Conservation (phyloP, 805 yeast genomes). For the Isabelozyma rhagii region DNA sequence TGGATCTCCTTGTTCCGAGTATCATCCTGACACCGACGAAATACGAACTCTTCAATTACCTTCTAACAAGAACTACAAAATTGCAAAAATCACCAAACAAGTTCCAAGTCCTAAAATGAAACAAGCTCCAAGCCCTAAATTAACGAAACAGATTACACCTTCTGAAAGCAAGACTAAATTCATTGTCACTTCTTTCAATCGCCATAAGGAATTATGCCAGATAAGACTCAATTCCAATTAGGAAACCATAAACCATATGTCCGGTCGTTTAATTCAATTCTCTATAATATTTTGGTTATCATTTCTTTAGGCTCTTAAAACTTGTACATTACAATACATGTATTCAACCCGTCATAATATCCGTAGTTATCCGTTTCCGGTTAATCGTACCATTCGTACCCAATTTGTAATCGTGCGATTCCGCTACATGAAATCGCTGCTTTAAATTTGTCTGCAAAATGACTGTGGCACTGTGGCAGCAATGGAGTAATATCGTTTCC, state of each 20-base stretch:
- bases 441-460: too few relatives aligned
- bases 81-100: constrained; percentile 1
- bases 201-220: constrained; percentile 24
- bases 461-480: too few relatives aligned
- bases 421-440: too few relatives aligned
- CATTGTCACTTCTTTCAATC: constrained; percentile 32
- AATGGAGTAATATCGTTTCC: too few relatives aligned
- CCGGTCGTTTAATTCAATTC: background rate
- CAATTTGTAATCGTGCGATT: too few relatives aligned
- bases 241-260: background rate
- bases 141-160: background rate
- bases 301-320: background rate
- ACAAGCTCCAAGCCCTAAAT: background rate
- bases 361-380: too few relatives aligned
- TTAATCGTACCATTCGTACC: too few relatives aligned
- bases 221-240: constrained; percentile 2
- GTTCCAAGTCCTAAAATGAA: background rate
- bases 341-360: too few relatives aligned
- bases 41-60: constrained; percentile 15
- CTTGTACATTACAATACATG: too few relatives aligned
- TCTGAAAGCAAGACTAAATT: constrained; percentile 13
- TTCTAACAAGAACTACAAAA: constrained; percentile 5
- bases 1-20: constrained; percentile 21
- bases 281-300: background rate
- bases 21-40: constrained; percentile 12